Percentiles rank a stretch among this genome's conserved stretches.
Evolutionary conservation across 106 monocot genomes (phyloP).

Genomic region (Phalaenopsis aphrodite): DNA sequence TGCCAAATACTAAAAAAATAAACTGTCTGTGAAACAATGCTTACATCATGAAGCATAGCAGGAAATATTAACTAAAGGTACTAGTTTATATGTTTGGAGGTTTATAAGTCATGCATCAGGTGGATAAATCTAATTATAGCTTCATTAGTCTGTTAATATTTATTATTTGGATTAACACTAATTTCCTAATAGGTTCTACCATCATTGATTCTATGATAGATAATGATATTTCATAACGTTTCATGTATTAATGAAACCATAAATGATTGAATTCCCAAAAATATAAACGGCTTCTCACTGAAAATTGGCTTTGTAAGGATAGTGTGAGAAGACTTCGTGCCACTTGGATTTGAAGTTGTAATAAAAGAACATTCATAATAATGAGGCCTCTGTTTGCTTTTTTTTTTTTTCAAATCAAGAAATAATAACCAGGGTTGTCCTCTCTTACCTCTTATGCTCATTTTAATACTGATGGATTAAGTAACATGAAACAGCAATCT

Average conservation of each 20-base stretch:
- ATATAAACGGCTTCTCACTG: background rate
- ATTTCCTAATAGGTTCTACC: background rate
- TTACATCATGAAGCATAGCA: background rate
- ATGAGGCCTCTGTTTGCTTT: background rate
- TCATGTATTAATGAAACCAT: background rate
- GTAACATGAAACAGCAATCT: background rate
- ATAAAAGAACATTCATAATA: too few relatives aligned
- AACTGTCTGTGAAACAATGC: background rate
- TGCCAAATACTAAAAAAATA: background rate
- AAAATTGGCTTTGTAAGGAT: background rate
- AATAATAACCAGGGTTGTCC: background rate
- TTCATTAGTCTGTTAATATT: background rate
- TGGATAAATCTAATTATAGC: background rate
- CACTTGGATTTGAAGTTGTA: background rate
- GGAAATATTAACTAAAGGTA: background rate
- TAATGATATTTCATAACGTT: background rate
- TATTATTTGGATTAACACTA: background rate
- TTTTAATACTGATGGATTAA: background rate
- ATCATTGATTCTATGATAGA: background rate
- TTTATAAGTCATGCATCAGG: background rate
- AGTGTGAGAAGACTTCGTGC: background rate
- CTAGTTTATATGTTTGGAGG: too few relatives aligned
- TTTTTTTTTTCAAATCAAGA: background rate
- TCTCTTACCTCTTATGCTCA: background rate
- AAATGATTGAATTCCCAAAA: background rate